Evolutionary conservation across 495 filamentous ascomycete species (phyloP).

Genomic region (Hypoxylon fragiforme): DNA sequence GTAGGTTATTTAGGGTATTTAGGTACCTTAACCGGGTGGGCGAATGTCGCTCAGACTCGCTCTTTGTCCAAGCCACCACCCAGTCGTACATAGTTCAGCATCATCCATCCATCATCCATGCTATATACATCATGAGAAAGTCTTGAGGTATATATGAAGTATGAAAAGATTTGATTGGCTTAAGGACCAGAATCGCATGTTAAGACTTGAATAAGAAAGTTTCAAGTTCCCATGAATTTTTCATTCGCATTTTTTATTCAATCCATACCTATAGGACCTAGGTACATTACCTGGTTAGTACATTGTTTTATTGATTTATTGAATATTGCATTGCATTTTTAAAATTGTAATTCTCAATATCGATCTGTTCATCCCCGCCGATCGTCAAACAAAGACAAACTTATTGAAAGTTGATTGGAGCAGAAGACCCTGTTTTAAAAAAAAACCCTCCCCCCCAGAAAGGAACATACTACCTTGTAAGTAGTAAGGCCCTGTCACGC

Average conservation of each 20-base stretch:
- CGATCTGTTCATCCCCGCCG: not conserved
- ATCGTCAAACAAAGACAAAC: slow-evolving; percentile 7
- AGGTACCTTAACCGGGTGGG: not conserved
- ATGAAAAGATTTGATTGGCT: too few species aligned
- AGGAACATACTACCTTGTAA: too few species aligned
- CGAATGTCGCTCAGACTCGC: slow-evolving; percentile 15
- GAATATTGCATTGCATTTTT: too few species aligned
- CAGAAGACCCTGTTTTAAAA: not conserved
- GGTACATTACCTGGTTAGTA: too few species aligned
- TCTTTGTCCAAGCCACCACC: slow-evolving; percentile 29
- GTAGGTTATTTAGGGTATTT: not conserved
- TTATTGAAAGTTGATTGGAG: slow-evolving; percentile 19
- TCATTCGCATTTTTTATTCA: slow-evolving; percentile 1
- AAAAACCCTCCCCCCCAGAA: too few species aligned
- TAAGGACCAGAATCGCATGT: slow-evolving; percentile 10
- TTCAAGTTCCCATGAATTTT: not conserved
- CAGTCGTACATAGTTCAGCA: not conserved
- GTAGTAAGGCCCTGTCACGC: too few species aligned
- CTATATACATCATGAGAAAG: too few species aligned
- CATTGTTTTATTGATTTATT: too few species aligned
- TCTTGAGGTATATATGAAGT: too few species aligned
- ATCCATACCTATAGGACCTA: too few species aligned
- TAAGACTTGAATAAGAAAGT: slow-evolving; percentile 21
- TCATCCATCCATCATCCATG: not conserved
- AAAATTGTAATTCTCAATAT: not conserved